Base-by-base conservation (phyloP, 768 basidiomycete species). In the Hortiboletus flavorubellus region DNA sequence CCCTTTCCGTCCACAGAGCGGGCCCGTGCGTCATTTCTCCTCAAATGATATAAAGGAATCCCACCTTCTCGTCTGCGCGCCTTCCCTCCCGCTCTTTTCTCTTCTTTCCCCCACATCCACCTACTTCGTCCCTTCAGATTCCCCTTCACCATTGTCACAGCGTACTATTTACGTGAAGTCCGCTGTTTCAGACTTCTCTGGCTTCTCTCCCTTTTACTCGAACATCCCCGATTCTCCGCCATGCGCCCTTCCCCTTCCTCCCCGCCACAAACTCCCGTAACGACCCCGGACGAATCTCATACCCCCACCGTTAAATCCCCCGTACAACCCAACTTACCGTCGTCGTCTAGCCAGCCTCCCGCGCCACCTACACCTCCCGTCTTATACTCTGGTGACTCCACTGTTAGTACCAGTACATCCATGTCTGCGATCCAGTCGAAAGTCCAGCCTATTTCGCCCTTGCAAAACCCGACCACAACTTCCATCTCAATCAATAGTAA, bases 1-100 rank as follows among this genome's bases (percentile, higher is more conserved):
- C 37, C 44, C 56, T 54, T 71, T 60, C 68, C 59, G 56, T 51
- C 37, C 56, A 40, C 34, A 49, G 59, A 55, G 14, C 0, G 54
- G 70, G 71, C 56, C 63, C 65, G 69, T 70, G 69, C 69, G 66
- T 65, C 64, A 56, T 59, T 34, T 29, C 43, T 54, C 59, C 14
- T 30, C 51, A 49, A 56, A 35, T 53, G 53, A 62, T 70, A 70
- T 70, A 68, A 67, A 60, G 26, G 55, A 46, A 51, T 35, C 58
- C 52, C 46, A 5, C 46, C 58, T 52, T 40, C 46, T 45, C 56
- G 42, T 44, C 53, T 21, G 51, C 48, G 53, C 46, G 40, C 26
- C 55, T 59, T 59, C 42, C 42, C 42, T 47, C 49, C 49, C 55
- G 12, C 48, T 56, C 47, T 41, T 46, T 49, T 54, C 40, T 56